These are phyloP conservation scores for Geranium brycei DNA, from an alignment of 345 rosid species.

Conservation along the genomic window DNA sequence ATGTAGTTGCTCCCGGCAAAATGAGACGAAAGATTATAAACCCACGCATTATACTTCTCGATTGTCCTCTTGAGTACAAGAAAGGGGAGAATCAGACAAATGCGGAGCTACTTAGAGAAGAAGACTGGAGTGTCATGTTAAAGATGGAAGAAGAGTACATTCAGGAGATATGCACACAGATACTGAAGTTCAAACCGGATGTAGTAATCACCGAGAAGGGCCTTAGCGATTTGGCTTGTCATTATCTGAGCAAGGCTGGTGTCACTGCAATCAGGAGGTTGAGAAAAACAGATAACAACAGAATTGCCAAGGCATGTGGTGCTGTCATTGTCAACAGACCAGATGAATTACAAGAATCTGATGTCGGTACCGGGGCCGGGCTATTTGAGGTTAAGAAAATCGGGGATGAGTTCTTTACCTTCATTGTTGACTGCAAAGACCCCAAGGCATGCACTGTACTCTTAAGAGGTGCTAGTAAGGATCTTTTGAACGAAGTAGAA, in stretches of 20 bases:
- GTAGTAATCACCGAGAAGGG: slow-evolving; percentile 90
- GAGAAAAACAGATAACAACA: slow-evolving; percentile 80
- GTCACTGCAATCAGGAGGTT: slow-evolving; percentile 92
- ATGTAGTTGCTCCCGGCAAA: slow-evolving; percentile 89
- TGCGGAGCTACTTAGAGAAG: slow-evolving; percentile 83
- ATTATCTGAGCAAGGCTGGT: slow-evolving; percentile 83
- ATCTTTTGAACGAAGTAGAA: slow-evolving; percentile 91
- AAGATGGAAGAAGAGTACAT: slow-evolving; percentile 93
- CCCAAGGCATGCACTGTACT: slow-evolving; percentile 93
- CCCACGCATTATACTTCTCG: slow-evolving; percentile 82
- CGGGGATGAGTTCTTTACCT: slow-evolving; percentile 89
- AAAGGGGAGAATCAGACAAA: slow-evolving; percentile 98
- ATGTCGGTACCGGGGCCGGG: slow-evolving; percentile 93
- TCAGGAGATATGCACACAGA: slow-evolving; percentile 64
- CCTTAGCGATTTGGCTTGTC: slow-evolving; percentile 89
- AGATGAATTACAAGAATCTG: slow-evolving; percentile 91
- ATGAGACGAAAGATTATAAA: slow-evolving; percentile 83
- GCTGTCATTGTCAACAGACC: slow-evolving; percentile 93
- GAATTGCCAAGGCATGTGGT: slow-evolving; percentile 93
- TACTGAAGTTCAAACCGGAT: slow-evolving; percentile 82
- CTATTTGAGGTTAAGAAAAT: slow-evolving; percentile 88
- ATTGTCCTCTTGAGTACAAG: slow-evolving; percentile 93
- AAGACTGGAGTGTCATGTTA: slow-evolving; percentile 76
- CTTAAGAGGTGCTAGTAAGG: slow-evolving; percentile 96
- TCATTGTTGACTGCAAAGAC: slow-evolving; percentile 80